Percentiles rank a stretch among this genome's conserved stretches.
Evolutionary conservation across 192 early-diverging fungal species (phyloP).

Genomic region (Linnemannia elongata): DNA sequence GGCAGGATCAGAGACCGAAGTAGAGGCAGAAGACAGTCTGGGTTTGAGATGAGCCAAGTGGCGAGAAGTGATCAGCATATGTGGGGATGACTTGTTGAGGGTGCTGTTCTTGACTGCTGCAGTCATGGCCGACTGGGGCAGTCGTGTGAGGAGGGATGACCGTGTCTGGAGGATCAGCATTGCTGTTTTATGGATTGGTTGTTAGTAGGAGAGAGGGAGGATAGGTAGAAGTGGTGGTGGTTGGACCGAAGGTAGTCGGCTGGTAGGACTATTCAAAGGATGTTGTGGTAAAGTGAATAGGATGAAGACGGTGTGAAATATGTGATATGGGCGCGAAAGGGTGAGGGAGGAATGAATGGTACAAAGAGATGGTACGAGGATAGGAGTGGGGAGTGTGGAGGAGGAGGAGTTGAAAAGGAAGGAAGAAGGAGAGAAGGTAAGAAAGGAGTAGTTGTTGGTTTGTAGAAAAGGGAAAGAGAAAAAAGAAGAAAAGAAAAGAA

Average conservation of each 20-base stretch:
- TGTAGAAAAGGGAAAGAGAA: background rate
- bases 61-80: background rate
- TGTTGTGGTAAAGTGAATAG: background rate
- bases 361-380: background rate
- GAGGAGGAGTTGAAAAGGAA: background rate
- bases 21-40: background rate
- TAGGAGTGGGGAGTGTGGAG: background rate
- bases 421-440: background rate
- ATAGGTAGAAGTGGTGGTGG: background rate
- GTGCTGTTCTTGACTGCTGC: background rate
- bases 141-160: background rate
- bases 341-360: background rate
- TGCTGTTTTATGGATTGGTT: background rate
- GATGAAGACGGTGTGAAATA: background rate
- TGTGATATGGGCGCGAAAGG: background rate
- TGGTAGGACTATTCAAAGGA: background rate
- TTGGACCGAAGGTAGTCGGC: background rate
- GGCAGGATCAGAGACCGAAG: background rate
- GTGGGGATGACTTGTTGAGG: background rate
- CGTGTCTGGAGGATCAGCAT: constrained; percentile 3
- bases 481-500: background rate
- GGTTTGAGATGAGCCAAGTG: constrained; percentile 9
- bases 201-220: background rate
- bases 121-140: background rate
- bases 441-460: background rate